Percentiles rank a stretch among this genome's conserved stretches.
Conservation (phyloP, 2,329 filamentous ascomycete species). For the Microthyrium microscopicum region DNA sequence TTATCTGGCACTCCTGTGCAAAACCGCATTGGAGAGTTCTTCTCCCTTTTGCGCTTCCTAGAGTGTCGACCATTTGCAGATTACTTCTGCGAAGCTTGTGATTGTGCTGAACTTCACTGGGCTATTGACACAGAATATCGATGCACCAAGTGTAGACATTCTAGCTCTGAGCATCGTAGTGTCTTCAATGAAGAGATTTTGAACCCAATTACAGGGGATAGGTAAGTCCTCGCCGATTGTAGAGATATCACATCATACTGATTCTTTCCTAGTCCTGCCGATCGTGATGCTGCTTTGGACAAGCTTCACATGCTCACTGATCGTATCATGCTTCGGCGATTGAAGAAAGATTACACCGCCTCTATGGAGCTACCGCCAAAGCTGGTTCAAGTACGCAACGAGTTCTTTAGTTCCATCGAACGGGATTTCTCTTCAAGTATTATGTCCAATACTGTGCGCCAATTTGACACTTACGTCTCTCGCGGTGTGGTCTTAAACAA, state of each 20-base stretch:
- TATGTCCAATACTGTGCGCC: conserved; percentile 76
- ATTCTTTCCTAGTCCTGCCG: too few relatives aligned
- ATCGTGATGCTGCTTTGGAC: conserved; percentile 52
- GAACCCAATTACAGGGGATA: conserved; percentile 47
- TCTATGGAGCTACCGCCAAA: conserved; percentile 96
- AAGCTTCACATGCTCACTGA: conserved; percentile 83
- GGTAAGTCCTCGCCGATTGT: conserved; percentile 27
- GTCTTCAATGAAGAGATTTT: conserved; percentile 91
- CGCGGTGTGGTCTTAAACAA: conserved; percentile 88
- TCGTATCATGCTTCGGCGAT: conserved; percentile 84
- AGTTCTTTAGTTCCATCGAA: conserved; percentile 94
- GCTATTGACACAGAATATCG: conserved; percentile 52
- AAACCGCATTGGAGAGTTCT: conserved; percentile 94
- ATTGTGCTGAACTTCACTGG: conserved; percentile 75
- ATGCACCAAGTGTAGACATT: conserved; percentile 54
- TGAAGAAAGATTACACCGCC: conserved; percentile 85
- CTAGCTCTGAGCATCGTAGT: conserved; percentile 52
- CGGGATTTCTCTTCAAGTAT: conserved; percentile 91
- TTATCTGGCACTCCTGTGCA: conserved; percentile 88
- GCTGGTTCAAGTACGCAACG: conserved; percentile 77
- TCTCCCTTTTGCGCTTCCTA: conserved; percentile 83
- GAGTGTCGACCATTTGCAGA: conserved; percentile 78
- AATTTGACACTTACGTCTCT: conserved; percentile 91
- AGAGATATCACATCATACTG: too few relatives aligned
- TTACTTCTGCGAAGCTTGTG: conserved; percentile 82